Evolutionary conservation across 164 flowering plant genomes (phyloP).

Genomic region (Macadamia integrifolia): DNA sequence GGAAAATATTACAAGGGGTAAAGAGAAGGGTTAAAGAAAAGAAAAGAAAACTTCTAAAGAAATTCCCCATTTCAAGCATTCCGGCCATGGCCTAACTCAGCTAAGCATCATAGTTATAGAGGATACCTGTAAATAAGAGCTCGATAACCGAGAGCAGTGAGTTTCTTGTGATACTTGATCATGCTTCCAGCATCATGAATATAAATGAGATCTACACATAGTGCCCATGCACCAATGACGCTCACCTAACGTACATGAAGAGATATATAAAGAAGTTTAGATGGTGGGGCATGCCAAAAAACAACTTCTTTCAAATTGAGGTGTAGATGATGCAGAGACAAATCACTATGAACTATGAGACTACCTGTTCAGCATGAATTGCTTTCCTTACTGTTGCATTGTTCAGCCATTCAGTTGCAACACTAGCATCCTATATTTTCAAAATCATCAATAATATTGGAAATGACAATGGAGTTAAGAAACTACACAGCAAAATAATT

Average conservation of each 20-base stretch:
- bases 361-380: slow-evolving; percentile 68
- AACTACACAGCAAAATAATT: background rate
- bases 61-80: too few relatives aligned
- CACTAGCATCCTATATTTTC: slow-evolving; percentile 58
- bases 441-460: background rate
- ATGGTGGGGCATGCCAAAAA: background rate
- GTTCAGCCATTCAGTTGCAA: slow-evolving; percentile 85
- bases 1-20: too few relatives aligned
- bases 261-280: slow-evolving; percentile 1
- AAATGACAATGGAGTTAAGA: background rate
- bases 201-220: slow-evolving; percentile 59
- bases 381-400: slow-evolving; percentile 69
- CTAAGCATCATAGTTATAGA: too few relatives aligned
- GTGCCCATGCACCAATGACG: slow-evolving; percentile 51
- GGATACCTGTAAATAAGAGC: slow-evolving; percentile 84
- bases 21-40: too few relatives aligned
- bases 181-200: slow-evolving; percentile 85
- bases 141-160: slow-evolving; percentile 58
- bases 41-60: too few relatives aligned
- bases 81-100: background rate
- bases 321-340: background rate
- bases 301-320: background rate
- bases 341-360: background rate
- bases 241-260: slow-evolving; percentile 24
- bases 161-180: slow-evolving; percentile 82